Conservation (phyloP, 257 asterid species). For the Eustoma russellianum region DNA sequence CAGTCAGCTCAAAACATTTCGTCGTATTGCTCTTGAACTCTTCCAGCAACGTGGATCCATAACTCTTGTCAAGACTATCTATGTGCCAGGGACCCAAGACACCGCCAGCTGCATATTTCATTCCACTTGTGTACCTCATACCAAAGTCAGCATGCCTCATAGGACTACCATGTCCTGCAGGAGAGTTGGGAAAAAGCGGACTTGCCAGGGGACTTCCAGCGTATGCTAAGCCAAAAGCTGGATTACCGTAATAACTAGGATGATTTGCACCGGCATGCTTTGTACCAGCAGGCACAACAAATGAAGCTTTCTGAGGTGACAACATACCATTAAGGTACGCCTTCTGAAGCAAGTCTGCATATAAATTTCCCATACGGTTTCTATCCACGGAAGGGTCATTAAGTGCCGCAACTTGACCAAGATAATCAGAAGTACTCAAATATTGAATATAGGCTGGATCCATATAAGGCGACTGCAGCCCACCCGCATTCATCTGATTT, state of each 20-base stretch:
- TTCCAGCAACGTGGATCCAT: constrained; percentile 67
- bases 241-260: constrained; percentile 72
- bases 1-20: constrained; percentile 78
- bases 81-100: constrained; percentile 75
- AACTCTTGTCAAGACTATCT: constrained; percentile 61
- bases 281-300: constrained; percentile 47
- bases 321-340: constrained; percentile 57
- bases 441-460: constrained; percentile 83
- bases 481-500: constrained; percentile 54
- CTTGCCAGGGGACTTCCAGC: constrained; percentile 72
- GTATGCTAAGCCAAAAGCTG: constrained; percentile 56
- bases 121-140: constrained; percentile 53
- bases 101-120: constrained; percentile 64
- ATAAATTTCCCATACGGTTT: constrained; percentile 55
- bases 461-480: constrained; percentile 40
- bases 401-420: constrained; percentile 56
- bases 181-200: constrained; percentile 49
- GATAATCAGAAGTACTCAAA: constrained; percentile 63
- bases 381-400: constrained; percentile 61
- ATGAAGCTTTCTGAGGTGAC: constrained; percentile 70
- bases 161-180: constrained; percentile 76
- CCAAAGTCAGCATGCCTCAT: constrained; percentile 63
- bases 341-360: constrained; percentile 76
- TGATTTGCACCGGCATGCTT: constrained; percentile 32
- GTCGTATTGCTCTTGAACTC: constrained; percentile 94